Evolutionary conservation across 2,329 filamentous ascomycete species (phyloP).

Genomic region (Diaporthe citriasiana): DNA sequence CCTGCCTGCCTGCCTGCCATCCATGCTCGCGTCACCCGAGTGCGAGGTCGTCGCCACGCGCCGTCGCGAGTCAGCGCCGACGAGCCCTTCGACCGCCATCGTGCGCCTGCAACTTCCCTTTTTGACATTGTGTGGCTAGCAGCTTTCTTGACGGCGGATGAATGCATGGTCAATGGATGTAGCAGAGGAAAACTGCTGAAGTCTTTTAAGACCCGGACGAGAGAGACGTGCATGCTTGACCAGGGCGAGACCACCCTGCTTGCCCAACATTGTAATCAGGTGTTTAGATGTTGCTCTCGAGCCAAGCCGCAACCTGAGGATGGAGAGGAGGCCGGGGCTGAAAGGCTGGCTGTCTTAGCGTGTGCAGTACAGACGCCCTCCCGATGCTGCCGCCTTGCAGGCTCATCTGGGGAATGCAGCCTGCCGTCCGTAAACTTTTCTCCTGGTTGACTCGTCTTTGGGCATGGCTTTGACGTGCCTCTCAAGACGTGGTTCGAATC

Average conservation of each 20-base stretch:
- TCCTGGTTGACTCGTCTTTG: constrained; percentile 5
- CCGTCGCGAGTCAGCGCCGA: constrained; percentile 20
- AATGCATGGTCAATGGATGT: background rate
- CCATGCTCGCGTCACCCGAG: constrained; percentile 9
- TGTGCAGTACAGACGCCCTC: background rate
- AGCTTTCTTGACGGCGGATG: background rate
- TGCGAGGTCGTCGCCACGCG: constrained; percentile 11
- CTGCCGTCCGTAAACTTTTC: constrained; percentile 16
- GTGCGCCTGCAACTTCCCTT: background rate
- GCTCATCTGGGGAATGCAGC: constrained; percentile 4
- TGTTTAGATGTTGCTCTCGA: background rate
- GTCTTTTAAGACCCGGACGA: too few relatives aligned
- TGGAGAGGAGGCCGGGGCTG: too few relatives aligned
- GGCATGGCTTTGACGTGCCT: background rate
- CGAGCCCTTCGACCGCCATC: background rate
- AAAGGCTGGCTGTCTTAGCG: background rate
- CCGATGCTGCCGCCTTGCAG: background rate
- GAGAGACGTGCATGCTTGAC: background rate
- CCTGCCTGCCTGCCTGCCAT: background rate
- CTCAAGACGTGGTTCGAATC: background rate
- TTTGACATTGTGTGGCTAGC: background rate
- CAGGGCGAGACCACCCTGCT: background rate
- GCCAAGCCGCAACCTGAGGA: background rate
- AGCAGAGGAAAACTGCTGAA: background rate
- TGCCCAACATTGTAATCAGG: background rate